Base-by-base conservation (phyloP, 2,329 filamentous ascomycete genomes). In the Neonectria magnoliae region DNA sequence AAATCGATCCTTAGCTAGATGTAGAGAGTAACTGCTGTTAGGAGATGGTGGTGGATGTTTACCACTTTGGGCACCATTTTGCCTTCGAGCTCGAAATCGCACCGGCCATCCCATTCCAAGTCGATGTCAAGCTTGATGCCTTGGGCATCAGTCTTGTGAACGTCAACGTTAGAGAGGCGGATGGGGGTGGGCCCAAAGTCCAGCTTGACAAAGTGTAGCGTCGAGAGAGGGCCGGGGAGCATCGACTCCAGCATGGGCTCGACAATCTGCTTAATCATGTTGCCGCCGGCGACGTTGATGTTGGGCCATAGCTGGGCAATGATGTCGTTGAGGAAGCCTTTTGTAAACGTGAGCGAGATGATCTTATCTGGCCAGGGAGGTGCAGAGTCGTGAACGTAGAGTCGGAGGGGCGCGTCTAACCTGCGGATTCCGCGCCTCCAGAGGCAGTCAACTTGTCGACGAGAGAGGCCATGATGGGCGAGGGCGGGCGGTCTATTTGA, bases 91-190 rank as follows among this genome's bases (percentile, higher is more conserved):
- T 73, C 71, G 2, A 73, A 70, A 48, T 73, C 71, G 5, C 71
- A 73, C 25, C 54, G 1, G 6, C 71, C 71, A 36, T 72, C 60
- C 71, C 71, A 73, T 9, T 66, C 47, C 31, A 73, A n/a, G 52
- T 73, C 65, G 70, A 73, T 70, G 44, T 73, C 71, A 45, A 73
- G 70, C 41, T 73, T 73, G 60, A 73, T 73, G 13, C 71, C 71
- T 53, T 71, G 52, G 2, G 31, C 20, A 7, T 68, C 67, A 3
- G 71, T 73, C 48, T 50, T 71, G 61, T 73, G 70, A 8, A 73
- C 71, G n/a, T 73, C 71, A 1, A 73, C 71, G 25, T 67, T 54
- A 1, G 70, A 73, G 16, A 73, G 42, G 20, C n/a, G 63, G 20
- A 73, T 68, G 3, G 71, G 71, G 0, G 52, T 65, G 11, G 55